Evolutionary conservation across 768 basidiomycete genomes (phyloP).

Genomic region (Lactarius indigo): DNA sequence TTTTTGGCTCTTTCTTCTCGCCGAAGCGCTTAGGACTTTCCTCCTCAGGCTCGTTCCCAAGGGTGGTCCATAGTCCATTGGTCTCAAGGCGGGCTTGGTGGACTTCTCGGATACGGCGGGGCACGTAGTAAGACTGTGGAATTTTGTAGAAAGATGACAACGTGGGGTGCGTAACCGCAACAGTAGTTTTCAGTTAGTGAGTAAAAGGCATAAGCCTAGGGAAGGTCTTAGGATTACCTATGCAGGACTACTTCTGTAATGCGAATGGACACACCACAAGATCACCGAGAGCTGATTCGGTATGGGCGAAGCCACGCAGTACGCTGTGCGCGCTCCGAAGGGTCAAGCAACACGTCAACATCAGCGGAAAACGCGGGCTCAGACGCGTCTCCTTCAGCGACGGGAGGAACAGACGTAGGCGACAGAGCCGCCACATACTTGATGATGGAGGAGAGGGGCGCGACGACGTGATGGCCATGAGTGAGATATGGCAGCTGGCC

Average conservation of each 20-base stretch:
- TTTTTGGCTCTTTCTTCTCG: conserved; percentile 30
- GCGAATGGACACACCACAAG: conserved; percentile 52
- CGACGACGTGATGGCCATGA: conserved; percentile 49
- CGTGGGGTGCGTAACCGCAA: conserved; percentile 47
- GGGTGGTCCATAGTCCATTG: conserved; percentile 57
- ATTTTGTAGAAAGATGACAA: conserved; percentile 56
- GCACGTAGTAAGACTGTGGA: conserved; percentile 74
- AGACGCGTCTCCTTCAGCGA: conserved; percentile 21
- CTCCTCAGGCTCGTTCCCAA: conserved; percentile 40
- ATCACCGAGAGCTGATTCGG: conserved; percentile 64
- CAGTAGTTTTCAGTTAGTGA: conserved; percentile 62
- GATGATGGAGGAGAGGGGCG: conserved; percentile 58
- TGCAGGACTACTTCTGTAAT: neutral
- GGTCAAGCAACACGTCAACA: conserved; percentile 47
- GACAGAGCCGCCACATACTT: conserved; percentile 58
- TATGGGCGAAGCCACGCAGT: conserved; percentile 64
- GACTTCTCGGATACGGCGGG: conserved; percentile 54
- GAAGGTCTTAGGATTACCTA: conserved; percentile 16
- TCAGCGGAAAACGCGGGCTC: conserved; percentile 31
- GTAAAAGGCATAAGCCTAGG: conserved; percentile 61
- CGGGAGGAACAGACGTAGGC: conserved; percentile 32
- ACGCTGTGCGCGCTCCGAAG: conserved; percentile 48
- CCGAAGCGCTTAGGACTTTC: conserved; percentile 41
- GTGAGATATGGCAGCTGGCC: conserved; percentile 72
- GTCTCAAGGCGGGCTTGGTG: conserved; percentile 58